Evolutionary conservation across 305 asterid genomes (phyloP).

Genomic region (Fraxinus dipetala): DNA sequence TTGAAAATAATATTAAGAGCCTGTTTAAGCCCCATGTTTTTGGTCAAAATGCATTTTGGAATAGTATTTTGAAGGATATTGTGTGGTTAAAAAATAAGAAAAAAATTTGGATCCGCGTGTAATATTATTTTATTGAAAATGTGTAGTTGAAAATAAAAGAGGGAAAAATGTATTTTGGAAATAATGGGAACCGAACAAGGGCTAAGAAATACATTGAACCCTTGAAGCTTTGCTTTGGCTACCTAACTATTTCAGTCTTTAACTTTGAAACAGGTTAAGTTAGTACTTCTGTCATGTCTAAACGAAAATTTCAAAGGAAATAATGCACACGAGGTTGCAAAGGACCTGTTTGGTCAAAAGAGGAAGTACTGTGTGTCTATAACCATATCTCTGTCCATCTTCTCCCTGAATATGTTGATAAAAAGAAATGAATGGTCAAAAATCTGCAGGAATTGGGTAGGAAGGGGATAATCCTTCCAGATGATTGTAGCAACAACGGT

Average conservation of each 20-base stretch:
- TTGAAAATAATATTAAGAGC: not conserved
- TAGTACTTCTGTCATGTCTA: not conserved
- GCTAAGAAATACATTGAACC: not conserved
- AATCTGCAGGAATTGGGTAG: not conserved
- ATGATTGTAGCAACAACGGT: not conserved
- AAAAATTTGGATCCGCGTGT: too few species aligned
- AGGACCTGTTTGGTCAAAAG: not conserved
- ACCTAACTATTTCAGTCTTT: not conserved
- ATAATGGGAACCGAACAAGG: too few species aligned
- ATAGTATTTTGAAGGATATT: too few species aligned
- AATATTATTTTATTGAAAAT: too few species aligned
- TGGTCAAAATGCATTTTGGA: too few species aligned
- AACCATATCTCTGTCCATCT: not conserved
- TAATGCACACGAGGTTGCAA: not conserved
- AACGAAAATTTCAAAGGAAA: not conserved
- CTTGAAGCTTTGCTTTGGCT: not conserved
- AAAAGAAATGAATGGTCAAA: not conserved
- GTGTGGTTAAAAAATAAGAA: too few species aligned
- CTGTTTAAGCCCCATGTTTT: too few species aligned
- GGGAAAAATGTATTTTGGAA: too few species aligned
- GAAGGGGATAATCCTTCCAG: not conserved
- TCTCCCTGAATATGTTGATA: not conserved
- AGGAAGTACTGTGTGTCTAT: not conserved
- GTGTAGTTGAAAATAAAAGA: too few species aligned
- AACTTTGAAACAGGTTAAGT: not conserved